phyloP scores from a whole-genome alignment of 192 early-diverging fungal species.

The Backusella mclennaniae region DNA sequence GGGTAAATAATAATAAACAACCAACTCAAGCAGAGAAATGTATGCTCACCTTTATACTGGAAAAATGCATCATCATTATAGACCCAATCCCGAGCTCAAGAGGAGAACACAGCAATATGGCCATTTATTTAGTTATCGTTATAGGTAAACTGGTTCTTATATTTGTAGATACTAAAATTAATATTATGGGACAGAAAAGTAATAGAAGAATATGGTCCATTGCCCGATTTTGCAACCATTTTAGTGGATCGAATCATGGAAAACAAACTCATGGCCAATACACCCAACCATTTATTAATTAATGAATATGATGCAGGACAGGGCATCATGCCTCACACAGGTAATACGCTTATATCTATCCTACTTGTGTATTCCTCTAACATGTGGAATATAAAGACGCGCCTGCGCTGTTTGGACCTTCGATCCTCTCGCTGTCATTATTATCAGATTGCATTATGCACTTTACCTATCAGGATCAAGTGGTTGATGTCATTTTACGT shows the following conservation, averaged over 20 bases:
- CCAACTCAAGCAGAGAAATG: background rate
- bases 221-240: conserved; percentile 47
- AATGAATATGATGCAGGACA: conserved; percentile 72
- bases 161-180: background rate
- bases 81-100: conserved; percentile 66
- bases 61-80: background rate
- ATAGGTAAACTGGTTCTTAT: conserved; percentile 36
- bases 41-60: background rate
- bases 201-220: conserved; percentile 47
- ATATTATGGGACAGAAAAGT: conserved; percentile 40
- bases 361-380: too few relatives aligned
- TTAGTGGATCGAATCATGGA: conserved; percentile 46
- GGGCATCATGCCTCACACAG: conserved; percentile 62
- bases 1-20: conserved; percentile 20
- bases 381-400: conserved; percentile 32
- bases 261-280: conserved; percentile 34
- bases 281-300: conserved; percentile 55
- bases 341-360: background rate
- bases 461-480: conserved; percentile 41
- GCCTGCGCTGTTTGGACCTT: conserved; percentile 59
- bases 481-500: conserved; percentile 39
- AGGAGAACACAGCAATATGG: conserved; percentile 73
- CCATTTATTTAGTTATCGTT: conserved; percentile 59
- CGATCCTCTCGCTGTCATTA: conserved; percentile 59
- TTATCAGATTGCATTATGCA: conserved; percentile 65